Evolutionary conservation across 805 yeast genomes (phyloP).

Genomic region (Saccharomyces eubayanus): DNA sequence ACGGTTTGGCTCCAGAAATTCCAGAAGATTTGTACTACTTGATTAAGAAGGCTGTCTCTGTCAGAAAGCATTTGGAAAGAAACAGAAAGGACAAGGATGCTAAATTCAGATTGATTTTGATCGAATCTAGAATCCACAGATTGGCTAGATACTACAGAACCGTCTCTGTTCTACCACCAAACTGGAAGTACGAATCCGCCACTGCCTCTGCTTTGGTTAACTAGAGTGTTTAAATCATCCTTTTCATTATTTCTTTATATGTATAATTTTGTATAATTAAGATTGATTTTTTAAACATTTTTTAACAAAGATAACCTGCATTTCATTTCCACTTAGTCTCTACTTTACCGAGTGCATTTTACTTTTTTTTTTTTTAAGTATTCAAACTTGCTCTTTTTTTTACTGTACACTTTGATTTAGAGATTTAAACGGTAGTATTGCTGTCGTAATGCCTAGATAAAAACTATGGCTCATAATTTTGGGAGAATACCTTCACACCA

Average conservation of each 20-base stretch:
- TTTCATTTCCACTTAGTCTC: not conserved
- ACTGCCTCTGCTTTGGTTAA: slow-evolving; percentile 99
- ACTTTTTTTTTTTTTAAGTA: not conserved
- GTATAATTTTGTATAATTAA: slow-evolving; percentile 4
- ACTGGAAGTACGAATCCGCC: slow-evolving; percentile 99
- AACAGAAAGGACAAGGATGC: slow-evolving; percentile 99
- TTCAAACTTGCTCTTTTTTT: not conserved
- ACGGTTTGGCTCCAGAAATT: slow-evolving; percentile 99
- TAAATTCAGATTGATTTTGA: slow-evolving; percentile 99
- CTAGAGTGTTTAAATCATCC: slow-evolving; percentile 42
- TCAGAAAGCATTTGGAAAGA: slow-evolving; percentile 99
- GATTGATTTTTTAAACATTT: not conserved
- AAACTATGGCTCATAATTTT: slow-evolving; percentile 27
- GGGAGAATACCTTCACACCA: slow-evolving; percentile 23
- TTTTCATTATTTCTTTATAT: slow-evolving; percentile 14
- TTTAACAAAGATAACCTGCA: not conserved
- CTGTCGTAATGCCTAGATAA: slow-evolving; percentile 1
- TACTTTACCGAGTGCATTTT: not conserved
- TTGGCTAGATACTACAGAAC: slow-evolving; percentile 99
- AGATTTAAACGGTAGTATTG: not conserved
- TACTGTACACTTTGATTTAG: not conserved
- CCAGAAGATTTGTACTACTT: slow-evolving; percentile 99
- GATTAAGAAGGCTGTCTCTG: slow-evolving; percentile 98
- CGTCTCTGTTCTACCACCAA: slow-evolving; percentile 97
- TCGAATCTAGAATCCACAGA: slow-evolving; percentile 99